phyloP scores from a whole-genome alignment of 192 early-diverging fungal genomes.

The Bifiguratus adelaidae region DNA sequence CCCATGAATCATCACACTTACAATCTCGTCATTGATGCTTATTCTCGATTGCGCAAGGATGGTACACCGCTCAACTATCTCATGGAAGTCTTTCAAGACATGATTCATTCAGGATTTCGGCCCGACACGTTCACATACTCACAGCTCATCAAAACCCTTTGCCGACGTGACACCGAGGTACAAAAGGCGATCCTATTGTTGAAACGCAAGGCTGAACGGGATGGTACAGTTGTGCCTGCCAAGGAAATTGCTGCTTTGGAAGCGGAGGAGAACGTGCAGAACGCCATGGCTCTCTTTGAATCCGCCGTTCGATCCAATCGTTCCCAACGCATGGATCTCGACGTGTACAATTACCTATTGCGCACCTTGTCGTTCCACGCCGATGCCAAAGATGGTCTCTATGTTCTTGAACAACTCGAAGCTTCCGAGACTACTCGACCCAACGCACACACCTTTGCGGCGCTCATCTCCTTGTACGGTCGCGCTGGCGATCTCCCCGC shows the following conservation, averaged over 20 bases:
- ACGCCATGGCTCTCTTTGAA: slow-evolving; percentile 18
- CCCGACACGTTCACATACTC: slow-evolving; percentile 14
- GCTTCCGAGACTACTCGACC: slow-evolving; percentile 13
- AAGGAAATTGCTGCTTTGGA: slow-evolving; percentile 13
- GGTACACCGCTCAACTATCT: slow-evolving; percentile 12
- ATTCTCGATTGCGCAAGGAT: slow-evolving; percentile 13
- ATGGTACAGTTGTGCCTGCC: slow-evolving; percentile 4
- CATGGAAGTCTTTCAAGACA: slow-evolving; percentile 19
- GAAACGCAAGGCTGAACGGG: slow-evolving; percentile 9
- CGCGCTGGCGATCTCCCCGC: slow-evolving; percentile 18
- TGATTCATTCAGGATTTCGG: slow-evolving; percentile 4
- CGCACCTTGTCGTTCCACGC: slow-evolving; percentile 23
- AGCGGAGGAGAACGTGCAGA: slow-evolving; percentile 13
- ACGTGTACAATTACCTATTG: slow-evolving; percentile 21
- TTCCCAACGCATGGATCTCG: slow-evolving; percentile 13
- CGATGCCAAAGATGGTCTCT: slow-evolving; percentile 10
- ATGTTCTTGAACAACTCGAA: slow-evolving; percentile 13
- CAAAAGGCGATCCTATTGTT: slow-evolving; percentile 23
- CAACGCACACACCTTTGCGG: slow-evolving; percentile 40
- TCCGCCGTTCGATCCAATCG: slow-evolving; percentile 8
- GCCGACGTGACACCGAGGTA: slow-evolving; percentile 23
- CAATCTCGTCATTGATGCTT: slow-evolving; percentile 17
- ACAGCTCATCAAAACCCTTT: slow-evolving; percentile 14
- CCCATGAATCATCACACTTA: slow-evolving; percentile 17
- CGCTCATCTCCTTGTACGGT: slow-evolving; percentile 36